A percentile compares a stretch with the other conserved stretches of the same genome.
Conservation (phyloP, 2,329 filamentous ascomycete species). For the Phialophora expanda region DNA sequence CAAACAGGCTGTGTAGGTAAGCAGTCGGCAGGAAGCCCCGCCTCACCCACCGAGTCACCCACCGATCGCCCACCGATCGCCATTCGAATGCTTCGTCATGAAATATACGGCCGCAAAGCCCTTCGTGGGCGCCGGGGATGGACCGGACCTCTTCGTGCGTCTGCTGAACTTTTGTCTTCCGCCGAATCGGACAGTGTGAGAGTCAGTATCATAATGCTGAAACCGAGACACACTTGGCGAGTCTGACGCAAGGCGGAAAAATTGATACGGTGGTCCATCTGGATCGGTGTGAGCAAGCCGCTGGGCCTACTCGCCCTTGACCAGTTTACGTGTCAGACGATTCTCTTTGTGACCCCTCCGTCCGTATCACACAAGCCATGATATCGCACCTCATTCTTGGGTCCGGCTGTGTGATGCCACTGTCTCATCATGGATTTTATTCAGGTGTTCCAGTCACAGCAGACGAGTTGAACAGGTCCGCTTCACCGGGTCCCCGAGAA, state of each 20-base stretch:
- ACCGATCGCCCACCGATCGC: neutral
- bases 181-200: neutral
- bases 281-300: neutral
- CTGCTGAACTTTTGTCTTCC: neutral
- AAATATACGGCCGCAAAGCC: neutral
- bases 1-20: neutral
- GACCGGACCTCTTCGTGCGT: neutral
- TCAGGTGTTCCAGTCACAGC: neutral
- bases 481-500: constrained; percentile 7
- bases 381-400: constrained; percentile 5
- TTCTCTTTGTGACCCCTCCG: neutral
- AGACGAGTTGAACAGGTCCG: neutral
- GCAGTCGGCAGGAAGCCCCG: neutral
- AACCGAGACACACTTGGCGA: neutral
- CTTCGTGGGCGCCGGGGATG: neutral
- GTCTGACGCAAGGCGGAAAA: neutral
- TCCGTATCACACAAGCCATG: constrained; percentile 1
- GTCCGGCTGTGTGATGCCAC: constrained; percentile 8
- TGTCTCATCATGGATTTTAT: neutral
- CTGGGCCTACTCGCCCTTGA: neutral
- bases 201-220: neutral
- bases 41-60: neutral
- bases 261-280: neutral
- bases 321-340: neutral
- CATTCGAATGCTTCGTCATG: neutral